Evolutionary conservation across 2,329 filamentous ascomycete species (phyloP).

Genomic region (Fusarium gaditjirri): DNA sequence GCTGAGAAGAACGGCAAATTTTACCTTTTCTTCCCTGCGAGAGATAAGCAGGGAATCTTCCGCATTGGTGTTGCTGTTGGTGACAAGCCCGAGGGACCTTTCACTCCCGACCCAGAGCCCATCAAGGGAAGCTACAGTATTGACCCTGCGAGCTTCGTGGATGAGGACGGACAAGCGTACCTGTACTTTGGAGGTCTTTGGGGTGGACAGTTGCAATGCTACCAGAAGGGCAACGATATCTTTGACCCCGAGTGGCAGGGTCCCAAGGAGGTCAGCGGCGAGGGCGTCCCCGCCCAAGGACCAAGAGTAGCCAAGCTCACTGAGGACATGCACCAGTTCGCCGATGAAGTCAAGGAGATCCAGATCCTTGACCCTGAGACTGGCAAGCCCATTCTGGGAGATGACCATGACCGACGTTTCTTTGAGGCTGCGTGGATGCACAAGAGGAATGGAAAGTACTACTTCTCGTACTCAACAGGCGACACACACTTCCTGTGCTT

Average conservation of each 20-base stretch:
- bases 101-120: constrained; percentile 69
- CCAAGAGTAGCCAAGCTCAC: constrained; percentile 74
- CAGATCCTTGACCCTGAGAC: constrained; percentile 71
- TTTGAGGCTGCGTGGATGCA: constrained; percentile 87
- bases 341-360: constrained; percentile 65
- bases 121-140: constrained; percentile 80
- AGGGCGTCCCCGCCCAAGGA: constrained; percentile 66
- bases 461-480: constrained; percentile 82
- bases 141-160: constrained; percentile 80
- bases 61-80: constrained; percentile 77
- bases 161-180: constrained; percentile 57
- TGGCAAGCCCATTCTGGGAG: constrained; percentile 67
- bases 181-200: constrained; percentile 82
- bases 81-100: constrained; percentile 74
- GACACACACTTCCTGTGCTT: constrained; percentile 81
- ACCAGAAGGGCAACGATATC: constrained; percentile 62
- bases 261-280: constrained; percentile 68
- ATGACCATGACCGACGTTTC: constrained; percentile 79
- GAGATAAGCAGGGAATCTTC: constrained; percentile 76
- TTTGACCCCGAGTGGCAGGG: constrained; percentile 68
- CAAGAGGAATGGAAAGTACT: constrained; percentile 75
- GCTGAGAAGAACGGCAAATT: constrained; percentile 74
- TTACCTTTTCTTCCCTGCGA: constrained; percentile 81
- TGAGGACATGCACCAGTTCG: constrained; percentile 74
- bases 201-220: constrained; percentile 85